Evolutionary conservation across 768 basidiomycete species (phyloP).

Genomic region (Suillus americanus): DNA sequence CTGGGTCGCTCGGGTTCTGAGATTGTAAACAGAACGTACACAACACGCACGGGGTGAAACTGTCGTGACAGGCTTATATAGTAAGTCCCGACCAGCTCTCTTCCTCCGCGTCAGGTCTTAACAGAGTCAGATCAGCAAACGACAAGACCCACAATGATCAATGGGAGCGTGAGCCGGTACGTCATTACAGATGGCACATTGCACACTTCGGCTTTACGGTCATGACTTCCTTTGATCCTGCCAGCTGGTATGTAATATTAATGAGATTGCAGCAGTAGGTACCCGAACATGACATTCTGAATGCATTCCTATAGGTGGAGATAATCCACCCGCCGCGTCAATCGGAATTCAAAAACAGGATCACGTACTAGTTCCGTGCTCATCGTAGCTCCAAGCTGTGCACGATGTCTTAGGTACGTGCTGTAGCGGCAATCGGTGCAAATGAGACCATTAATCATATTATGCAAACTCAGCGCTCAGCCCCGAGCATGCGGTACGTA

Average conservation of each 20-base stretch:
- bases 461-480: not conserved
- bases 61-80: too few species aligned
- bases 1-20: too few species aligned
- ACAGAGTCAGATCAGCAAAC: not conserved
- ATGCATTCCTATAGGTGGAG: not conserved
- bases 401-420: not conserved
- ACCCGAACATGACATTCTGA: not conserved
- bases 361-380: not conserved
- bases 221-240: not conserved
- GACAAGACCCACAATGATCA: not conserved
- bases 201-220: not conserved
- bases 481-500: not conserved
- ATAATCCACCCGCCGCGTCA: not conserved
- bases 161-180: not conserved
- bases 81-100: not conserved
- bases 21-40: too few species aligned
- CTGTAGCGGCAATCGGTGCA: too few species aligned
- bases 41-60: too few species aligned
- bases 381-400: not conserved
- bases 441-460: not conserved
- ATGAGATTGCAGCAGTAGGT: not conserved
- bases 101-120: not conserved
- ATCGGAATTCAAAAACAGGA: not conserved
- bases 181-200: not conserved
- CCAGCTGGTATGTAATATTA: not conserved